These are phyloP conservation scores for Candida sanyaensis DNA, from an alignment of 1,139 yeast species.

Conservation along the genomic window DNA sequence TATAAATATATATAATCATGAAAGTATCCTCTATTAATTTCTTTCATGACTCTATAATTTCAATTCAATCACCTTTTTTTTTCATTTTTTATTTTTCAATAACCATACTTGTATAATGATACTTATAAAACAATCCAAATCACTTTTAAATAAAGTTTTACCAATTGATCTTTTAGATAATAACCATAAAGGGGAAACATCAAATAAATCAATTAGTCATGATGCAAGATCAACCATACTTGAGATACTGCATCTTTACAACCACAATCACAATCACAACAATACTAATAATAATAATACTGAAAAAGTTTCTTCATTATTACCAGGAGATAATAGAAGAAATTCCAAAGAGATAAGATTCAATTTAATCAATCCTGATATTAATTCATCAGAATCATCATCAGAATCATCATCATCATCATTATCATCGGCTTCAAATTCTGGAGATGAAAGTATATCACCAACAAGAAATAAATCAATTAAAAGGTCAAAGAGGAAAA, in stretches of 20 bases:
- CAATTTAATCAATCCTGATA: background rate
- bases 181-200: background rate
- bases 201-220: background rate
- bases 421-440: background rate
- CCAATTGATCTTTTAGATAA: slow-evolving; percentile 7
- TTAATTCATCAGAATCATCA: too few species aligned
- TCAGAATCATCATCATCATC: background rate
- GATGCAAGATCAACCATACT: background rate
- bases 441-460: background rate
- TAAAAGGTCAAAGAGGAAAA: slow-evolving; percentile 1
- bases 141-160: slow-evolving; percentile 11
- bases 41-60: too few species aligned
- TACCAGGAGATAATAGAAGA: background rate
- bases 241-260: background rate
- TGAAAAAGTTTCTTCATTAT: background rate
- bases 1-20: too few species aligned
- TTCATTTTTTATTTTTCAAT: background rate
- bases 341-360: background rate
- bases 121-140: slow-evolving; percentile 10
- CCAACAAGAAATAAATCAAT: background rate
- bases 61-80: background rate
- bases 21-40: too few species aligned
- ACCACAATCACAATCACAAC: too few species aligned
- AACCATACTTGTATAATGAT: slow-evolving; percentile 5
- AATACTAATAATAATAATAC: background rate